A percentile compares a stretch with the other conserved stretches of the same genome.
Conservation (phyloP, 2,329 filamentous ascomycete species). For the Coniosporium tulheliwenetii region DNA sequence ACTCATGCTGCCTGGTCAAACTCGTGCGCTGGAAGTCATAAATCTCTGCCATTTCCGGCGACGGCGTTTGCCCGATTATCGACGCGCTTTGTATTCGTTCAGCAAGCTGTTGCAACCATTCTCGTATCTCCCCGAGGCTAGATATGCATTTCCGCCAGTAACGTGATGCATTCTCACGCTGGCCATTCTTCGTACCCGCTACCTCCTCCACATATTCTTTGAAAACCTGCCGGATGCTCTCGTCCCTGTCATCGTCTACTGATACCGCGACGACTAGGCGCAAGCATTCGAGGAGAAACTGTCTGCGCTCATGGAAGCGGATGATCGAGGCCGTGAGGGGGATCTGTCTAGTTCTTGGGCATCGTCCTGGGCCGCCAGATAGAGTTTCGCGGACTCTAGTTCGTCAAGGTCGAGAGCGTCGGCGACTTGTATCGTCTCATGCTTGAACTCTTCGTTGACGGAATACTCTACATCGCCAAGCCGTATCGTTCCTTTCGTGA, state of each 20-base stretch:
- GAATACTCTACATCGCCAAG: constrained; percentile 59
- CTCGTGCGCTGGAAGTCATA: constrained; percentile 69
- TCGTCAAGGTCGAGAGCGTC: constrained; percentile 88
- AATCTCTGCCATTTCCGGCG: constrained; percentile 55
- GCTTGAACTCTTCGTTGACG: constrained; percentile 77
- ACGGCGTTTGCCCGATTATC: constrained; percentile 51
- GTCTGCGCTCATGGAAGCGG: constrained; percentile 73
- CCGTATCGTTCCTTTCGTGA: constrained; percentile 51
- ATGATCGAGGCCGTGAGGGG: constrained; percentile 64
- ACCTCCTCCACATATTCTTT: constrained; percentile 42
- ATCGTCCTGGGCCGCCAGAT: constrained; percentile 59
- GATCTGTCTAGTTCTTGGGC: constrained; percentile 53
- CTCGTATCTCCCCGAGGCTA: constrained; percentile 61
- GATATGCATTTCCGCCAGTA: constrained; percentile 62
- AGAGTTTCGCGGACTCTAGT: constrained; percentile 60
- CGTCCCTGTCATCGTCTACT: constrained; percentile 40
- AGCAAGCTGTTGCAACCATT: constrained; percentile 57
- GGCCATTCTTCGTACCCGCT: constrained; percentile 31
- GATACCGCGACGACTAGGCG: constrained; percentile 62
- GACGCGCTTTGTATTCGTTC: constrained; percentile 64
- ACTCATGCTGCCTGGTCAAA: constrained; percentile 78
- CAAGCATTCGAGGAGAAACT: constrained; percentile 69
- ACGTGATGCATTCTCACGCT: constrained; percentile 38
- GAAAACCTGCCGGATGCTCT: constrained; percentile 36
- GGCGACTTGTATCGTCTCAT: constrained; percentile 64